A percentile compares a stretch with the other conserved stretches of the same genome.
phyloP scores from a whole-genome alignment of 2,329 filamentous ascomycete genomes.

The Trichophyton mentagrophytes region DNA sequence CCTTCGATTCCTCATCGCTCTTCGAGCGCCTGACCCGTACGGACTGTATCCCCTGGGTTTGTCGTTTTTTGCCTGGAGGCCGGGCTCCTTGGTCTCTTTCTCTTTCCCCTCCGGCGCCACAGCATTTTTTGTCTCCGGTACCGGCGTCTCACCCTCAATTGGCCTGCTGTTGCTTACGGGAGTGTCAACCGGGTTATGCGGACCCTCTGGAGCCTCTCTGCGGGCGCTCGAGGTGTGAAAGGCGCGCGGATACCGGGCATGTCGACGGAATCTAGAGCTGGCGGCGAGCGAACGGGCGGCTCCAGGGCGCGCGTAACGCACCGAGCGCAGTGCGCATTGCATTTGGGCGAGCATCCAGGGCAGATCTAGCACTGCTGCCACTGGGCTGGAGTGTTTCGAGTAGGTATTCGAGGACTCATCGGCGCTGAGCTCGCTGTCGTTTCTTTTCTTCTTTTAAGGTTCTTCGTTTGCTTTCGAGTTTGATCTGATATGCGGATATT shows the following conservation, averaged over 20 bases:
- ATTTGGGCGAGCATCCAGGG: constrained; percentile 23
- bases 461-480: background rate
- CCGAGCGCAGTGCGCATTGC: constrained; percentile 26
- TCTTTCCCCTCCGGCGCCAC: background rate
- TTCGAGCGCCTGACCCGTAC: constrained; percentile 30
- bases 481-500: background rate
- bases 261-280: background rate
- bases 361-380: constrained; percentile 11
- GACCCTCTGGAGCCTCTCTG: background rate
- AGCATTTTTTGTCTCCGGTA: background rate
- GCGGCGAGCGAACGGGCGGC: background rate
- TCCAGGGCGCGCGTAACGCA: constrained; percentile 12
- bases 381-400: constrained; percentile 7
- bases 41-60: constrained; percentile 20
- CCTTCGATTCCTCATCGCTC: constrained; percentile 24
- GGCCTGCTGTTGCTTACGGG: background rate
- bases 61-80: constrained; percentile 4
- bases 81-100: background rate
- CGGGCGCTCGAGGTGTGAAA: constrained; percentile 1
- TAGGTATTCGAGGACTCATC: background rate
- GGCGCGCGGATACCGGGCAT: background rate
- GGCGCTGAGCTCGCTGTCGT: background rate
- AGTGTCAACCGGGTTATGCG: background rate
- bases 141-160: background rate
- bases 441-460: background rate